These are phyloP conservation scores for Plasmodium gonderi DNA, from an alignment of 169 alveolate species.

Conservation along the genomic window DNA sequence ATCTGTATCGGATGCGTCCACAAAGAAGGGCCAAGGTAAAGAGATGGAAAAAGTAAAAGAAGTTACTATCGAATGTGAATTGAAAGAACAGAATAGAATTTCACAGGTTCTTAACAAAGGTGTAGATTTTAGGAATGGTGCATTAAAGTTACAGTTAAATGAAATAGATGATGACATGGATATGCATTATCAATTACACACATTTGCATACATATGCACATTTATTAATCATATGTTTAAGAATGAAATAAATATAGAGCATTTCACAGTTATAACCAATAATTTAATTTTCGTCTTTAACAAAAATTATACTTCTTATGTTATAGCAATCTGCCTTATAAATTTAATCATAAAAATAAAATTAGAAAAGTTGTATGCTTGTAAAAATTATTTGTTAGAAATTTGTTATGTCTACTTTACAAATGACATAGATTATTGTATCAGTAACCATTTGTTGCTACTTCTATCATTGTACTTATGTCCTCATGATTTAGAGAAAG, in stretches of 20 bases:
- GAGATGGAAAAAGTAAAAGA: no score
- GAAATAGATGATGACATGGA: not conserved
- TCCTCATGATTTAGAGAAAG: slow-evolving; percentile 10
- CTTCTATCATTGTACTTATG: slow-evolving; percentile 39
- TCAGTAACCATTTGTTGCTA: slow-evolving; percentile 25
- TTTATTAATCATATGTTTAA: slow-evolving; percentile 26
- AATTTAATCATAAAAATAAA: slow-evolving; percentile 57
- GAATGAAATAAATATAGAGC: slow-evolving; percentile 18
- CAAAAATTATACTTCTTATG: slow-evolving; percentile 32
- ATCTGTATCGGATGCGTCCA: not conserved
- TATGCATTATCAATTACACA: slow-evolving; percentile 31
- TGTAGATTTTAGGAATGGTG: not conserved
- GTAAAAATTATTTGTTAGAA: slow-evolving; percentile 24
- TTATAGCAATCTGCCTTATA: slow-evolving; percentile 30
- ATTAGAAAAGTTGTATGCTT: slow-evolving; percentile 29
- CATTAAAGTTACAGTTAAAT: not conserved
- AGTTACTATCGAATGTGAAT: not conserved
- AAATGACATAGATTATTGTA: slow-evolving; percentile 26
- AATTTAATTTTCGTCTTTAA: slow-evolving; percentile 63
- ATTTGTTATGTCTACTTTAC: slow-evolving; percentile 11
- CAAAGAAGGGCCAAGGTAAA: not conserved
- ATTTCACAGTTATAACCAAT: slow-evolving; percentile 24
- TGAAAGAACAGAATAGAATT: not conserved
- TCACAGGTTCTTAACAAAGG: not conserved
- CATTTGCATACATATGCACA: slow-evolving; percentile 50